phyloP scores from a whole-genome alignment of 257 asterid species.

The Agastache rugosa region DNA sequence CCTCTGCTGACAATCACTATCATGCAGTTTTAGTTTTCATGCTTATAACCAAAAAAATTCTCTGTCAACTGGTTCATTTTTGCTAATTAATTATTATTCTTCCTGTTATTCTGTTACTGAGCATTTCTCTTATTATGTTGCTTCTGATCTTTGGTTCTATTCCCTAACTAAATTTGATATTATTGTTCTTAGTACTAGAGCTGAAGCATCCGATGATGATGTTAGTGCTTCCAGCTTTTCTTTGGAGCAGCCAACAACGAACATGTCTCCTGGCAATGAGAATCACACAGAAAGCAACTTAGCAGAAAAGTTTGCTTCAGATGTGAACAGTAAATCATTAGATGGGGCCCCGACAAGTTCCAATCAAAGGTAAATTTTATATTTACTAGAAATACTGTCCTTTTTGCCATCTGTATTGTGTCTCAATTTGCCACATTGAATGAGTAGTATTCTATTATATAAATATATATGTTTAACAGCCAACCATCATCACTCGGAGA shows the following conservation, averaged over 20 bases:
- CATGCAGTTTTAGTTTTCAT: conserved; percentile 4
- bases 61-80: background rate
- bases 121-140: background rate
- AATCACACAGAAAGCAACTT: conserved; percentile 50
- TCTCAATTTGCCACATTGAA: background rate
- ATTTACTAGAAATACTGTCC: conserved; percentile 18
- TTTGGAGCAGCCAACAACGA: conserved; percentile 46
- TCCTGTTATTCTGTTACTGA: conserved; percentile 5
- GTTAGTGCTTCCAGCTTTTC: conserved; percentile 47
- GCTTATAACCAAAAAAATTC: background rate
- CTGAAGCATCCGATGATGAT: conserved; percentile 68
- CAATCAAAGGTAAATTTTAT: conserved; percentile 52
- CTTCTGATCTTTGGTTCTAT: conserved; percentile 25
- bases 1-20: conserved; percentile 4
- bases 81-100: background rate
- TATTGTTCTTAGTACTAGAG: conserved; percentile 53
- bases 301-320: conserved; percentile 52
- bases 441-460: conserved; percentile 8
- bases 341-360: conserved; percentile 49
- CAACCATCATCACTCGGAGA: background rate
- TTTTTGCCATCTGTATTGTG: conserved; percentile 2
- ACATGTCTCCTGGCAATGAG: conserved; percentile 46
- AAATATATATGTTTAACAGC: background rate
- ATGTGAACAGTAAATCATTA: conserved; percentile 53
- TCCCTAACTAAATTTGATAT: conserved; percentile 27